phyloP scores from a whole-genome alignment of 1,284 basidiomycete species.

The Naganishia albida region DNA sequence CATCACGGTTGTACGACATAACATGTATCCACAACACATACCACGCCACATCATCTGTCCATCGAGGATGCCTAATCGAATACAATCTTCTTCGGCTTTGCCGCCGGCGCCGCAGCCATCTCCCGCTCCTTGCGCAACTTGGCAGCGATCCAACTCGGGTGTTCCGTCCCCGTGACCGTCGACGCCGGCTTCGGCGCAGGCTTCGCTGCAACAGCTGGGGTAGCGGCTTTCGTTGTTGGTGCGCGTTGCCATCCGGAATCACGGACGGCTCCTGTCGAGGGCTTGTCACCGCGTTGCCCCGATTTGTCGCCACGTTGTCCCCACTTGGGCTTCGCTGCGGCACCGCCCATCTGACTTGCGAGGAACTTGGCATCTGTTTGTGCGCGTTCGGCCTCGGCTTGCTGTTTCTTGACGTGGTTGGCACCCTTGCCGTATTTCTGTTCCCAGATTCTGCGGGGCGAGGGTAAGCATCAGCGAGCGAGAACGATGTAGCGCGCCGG shows the following conservation, averaged over 20 bases:
- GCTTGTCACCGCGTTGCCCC: constrained; percentile 23
- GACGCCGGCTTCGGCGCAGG: constrained; percentile 33
- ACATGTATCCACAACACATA: not conserved
- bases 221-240: constrained; percentile 12
- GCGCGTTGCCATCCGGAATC: constrained; percentile 43
- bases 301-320: constrained; percentile 3
- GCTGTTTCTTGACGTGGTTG: constrained; percentile 76
- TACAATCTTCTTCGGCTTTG: constrained; percentile 58
- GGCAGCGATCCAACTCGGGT: constrained; percentile 94
- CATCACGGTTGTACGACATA: constrained; percentile 3
- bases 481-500: not conserved
- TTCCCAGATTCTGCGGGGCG: constrained; percentile 79
- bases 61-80: constrained; percentile 51
- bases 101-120: constrained; percentile 41
- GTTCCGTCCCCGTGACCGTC: constrained; percentile 54
- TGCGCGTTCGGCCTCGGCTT: constrained; percentile 32
- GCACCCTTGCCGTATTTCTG: constrained; percentile 90
- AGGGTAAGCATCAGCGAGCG: too few species aligned
- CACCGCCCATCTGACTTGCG: constrained; percentile 25
- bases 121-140: constrained; percentile 66
- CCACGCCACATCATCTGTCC: not conserved
- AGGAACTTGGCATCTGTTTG: constrained; percentile 16
- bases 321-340: constrained; percentile 14
- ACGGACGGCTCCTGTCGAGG: constrained; percentile 35
- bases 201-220: constrained; percentile 16